Evolutionary conservation across 140 eudicot species (phyloP).

Genomic region (Cichorium intybus): DNA sequence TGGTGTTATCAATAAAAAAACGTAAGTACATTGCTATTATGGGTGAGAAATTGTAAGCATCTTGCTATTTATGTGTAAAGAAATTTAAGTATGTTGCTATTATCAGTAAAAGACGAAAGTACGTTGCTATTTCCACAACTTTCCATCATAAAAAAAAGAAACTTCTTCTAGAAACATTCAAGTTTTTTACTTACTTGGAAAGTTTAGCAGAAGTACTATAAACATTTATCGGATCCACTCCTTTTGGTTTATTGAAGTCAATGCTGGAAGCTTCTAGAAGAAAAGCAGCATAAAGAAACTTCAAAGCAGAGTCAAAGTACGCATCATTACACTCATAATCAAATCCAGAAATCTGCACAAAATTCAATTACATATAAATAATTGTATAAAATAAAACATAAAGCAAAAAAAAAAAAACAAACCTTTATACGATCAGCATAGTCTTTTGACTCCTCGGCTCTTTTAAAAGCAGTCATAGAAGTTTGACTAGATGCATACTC

Average conservation of each 20-base stretch:
- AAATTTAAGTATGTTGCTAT: no score
- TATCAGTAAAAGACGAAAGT: no score
- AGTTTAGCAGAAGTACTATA: constrained; percentile 64
- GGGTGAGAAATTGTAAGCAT: no score
- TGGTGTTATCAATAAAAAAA: no score
- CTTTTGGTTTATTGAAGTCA: constrained; percentile 40
- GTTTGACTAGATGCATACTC: constrained; percentile 43
- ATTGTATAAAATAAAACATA: not conserved
- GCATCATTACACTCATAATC: constrained; percentile 53
- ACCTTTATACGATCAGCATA: constrained; percentile 80
- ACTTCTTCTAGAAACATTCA: no score
- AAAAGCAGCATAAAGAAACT: constrained; percentile 81
- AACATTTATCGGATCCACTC: constrained; percentile 45
- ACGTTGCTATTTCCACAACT: no score
- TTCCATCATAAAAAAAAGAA: no score
- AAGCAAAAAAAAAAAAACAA: not conserved
- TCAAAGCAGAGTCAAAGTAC: constrained; percentile 73
- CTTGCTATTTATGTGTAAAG: no score
- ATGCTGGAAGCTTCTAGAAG: constrained; percentile 51
- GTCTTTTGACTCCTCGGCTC: constrained; percentile 65
- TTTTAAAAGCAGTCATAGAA: constrained; percentile 51
- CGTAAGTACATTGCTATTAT: no score
- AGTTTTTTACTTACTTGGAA: constrained; percentile 53
- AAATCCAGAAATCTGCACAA: constrained; percentile 66
- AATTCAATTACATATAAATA: not conserved